Evolutionary conservation across 345 rosid species (phyloP), one percentile per base, ranked within the genome.

Genomic region (Hirschfeldia incana): DNA sequence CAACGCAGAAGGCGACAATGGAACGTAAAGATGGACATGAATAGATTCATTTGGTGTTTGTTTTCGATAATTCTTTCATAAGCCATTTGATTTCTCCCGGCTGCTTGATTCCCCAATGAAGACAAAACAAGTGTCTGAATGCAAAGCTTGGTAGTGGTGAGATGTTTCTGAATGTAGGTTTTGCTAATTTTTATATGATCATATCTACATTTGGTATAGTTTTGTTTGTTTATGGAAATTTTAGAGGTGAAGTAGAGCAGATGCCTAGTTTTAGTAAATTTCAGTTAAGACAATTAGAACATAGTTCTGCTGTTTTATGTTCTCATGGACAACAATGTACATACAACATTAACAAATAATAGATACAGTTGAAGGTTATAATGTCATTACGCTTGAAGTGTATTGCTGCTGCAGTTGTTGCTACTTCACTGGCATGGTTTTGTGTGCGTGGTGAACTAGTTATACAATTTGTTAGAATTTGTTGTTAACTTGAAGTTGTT

Each of bases 1-100:
- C 92, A 81, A 84, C 77, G 88, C n/a, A 80, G 70, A 37, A 94
- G 88, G 69, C 90, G 97, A 51, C 90, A 88, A 76, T 83, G 90
- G 79, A 92, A 92, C 12, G 80, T 85, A 71, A 65, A 78, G 69
- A 89, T 69, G 26, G 92, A 87, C 78, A 67, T 88, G 80, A 88
- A 83, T 51, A 90, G 85, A 42, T 73, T 66, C 37, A 66, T 66
- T 26, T 72, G 90, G 74, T 4, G 86, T 72, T 72, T 69, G 36
- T 44, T 33, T 2, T 55, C 55, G 1, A n/a, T 46, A 64, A 33
- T 66, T 58, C 17, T 61, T 34, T 60, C 78, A 73, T 42, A 60
- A 67, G 44, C 74, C 69, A 73, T 33, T 44, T 67, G 27, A 58
- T 42, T 65, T 73, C 59, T 68, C 9, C 0, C 33, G 59, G 65